A percentile compares a stretch with the other conserved stretches of the same genome.
These are phyloP conservation scores for Thermothelomyces thermophilus DNA, from an alignment of 2,329 filamentous ascomycete genomes.

Conservation along the genomic window DNA sequence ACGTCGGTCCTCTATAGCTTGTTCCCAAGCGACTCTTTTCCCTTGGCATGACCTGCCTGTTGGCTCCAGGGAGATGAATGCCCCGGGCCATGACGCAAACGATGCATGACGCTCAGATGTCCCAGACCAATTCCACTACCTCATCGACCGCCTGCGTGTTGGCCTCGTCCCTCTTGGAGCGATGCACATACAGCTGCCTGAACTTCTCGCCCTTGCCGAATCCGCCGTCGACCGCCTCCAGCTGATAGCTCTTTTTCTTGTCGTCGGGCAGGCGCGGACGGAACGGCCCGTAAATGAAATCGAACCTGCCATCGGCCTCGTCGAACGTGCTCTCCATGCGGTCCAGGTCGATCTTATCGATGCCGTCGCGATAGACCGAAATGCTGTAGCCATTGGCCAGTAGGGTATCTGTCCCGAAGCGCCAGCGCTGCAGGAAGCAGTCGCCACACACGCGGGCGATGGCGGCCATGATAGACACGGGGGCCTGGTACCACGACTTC, in stretches of 20 bases:
- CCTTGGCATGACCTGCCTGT: no score
- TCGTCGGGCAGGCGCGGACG: slow-evolving; percentile 31
- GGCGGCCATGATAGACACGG: slow-evolving; percentile 44
- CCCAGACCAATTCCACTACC: slow-evolving; percentile 45
- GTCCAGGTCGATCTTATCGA: slow-evolving; percentile 36
- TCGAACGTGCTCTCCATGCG: slow-evolving; percentile 50
- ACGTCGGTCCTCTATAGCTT: neutral
- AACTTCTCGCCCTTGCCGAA: slow-evolving; percentile 26
- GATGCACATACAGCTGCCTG: slow-evolving; percentile 50
- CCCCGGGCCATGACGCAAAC: neutral
- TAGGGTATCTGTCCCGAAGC: slow-evolving; percentile 39
- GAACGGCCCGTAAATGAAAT: slow-evolving; percentile 49
- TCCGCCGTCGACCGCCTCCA: slow-evolving; percentile 35
- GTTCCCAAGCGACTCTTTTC: no score
- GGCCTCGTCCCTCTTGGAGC: slow-evolving; percentile 35
- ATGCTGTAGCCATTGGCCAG: slow-evolving; percentile 56
- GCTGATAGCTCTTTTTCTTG: slow-evolving; percentile 46
- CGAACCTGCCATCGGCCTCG: slow-evolving; percentile 37
- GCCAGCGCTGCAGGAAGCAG: slow-evolving; percentile 52
- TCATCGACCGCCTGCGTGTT: slow-evolving; percentile 39
- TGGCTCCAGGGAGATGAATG: neutral
- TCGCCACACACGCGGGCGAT: slow-evolving; percentile 49
- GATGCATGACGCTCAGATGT: slow-evolving; percentile 12
- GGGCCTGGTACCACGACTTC: slow-evolving; percentile 53
- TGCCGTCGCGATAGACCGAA: slow-evolving; percentile 36